Base-by-base conservation (phyloP, 495 filamentous ascomycete genomes). In the Podospora australis region DNA sequence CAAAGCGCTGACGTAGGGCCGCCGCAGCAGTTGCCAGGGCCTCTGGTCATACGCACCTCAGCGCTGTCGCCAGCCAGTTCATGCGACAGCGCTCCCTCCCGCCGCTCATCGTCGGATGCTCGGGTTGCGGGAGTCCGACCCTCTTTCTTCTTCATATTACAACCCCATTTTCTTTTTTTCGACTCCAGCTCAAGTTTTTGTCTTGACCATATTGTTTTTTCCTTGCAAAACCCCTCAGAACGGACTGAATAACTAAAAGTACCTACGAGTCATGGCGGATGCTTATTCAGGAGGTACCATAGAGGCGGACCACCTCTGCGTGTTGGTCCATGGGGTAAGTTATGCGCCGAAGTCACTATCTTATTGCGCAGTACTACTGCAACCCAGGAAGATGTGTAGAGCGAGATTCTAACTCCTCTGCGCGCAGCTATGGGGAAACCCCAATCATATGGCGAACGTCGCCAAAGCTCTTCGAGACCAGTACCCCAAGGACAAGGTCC, bases 291-390 rank as follows among this genome's bases (percentile, higher is more conserved):
- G 71, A 23, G 66, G 67, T 22, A 65, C 59, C 49, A 7, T 47
- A 19, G 57, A 62, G 17, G 70, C 71, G 21, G 73, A 87, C 46
- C 91, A 96, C 66, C 80, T 97, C 34, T 88, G 84, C 64, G 88
- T 97, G n/a, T 72, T 97, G n/a, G 82, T 96, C 26, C 91, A 96
- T 68, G 91, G 91, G 26, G 90, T 92, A 77, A 32, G 59, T 64
- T 41, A 5, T 23, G 49, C 48, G n/a, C n/a, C n/a, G n/a, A n/a
- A n/a, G n/a, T n/a, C n/a, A n/a, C n/a, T n/a, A n/a, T n/a, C n/a
- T 36, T 46, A 46, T 36, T 32, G 19, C 44, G 22, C 42, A 16
- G 22, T 8, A 26, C 46, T 11, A 20, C 25, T 25, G 19, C 6
- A 7, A 30, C 1, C 13, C 6, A 30, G 14, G n/a, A n/a, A n/a